These are phyloP conservation scores for Sesbania bispinosa DNA, from an alignment of 306 rosid species.

Conservation along the genomic window DNA sequence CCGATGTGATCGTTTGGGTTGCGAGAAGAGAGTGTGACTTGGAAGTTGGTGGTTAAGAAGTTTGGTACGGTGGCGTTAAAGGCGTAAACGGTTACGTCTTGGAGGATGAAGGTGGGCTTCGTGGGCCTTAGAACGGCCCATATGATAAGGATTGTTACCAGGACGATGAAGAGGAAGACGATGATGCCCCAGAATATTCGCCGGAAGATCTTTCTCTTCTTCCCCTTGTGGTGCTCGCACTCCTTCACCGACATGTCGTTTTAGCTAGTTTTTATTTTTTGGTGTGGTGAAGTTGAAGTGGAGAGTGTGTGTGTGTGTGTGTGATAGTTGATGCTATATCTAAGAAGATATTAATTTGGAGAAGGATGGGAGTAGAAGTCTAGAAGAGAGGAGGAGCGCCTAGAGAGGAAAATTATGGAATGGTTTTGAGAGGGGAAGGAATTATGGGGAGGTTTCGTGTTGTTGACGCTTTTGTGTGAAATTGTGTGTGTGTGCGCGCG, in stretches of 20 bases:
- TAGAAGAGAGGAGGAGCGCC: background rate
- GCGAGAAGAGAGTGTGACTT: constrained; percentile 66
- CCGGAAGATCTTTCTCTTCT: background rate
- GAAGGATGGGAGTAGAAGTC: background rate
- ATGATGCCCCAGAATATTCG: constrained; percentile 36
- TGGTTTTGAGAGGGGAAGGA: background rate
- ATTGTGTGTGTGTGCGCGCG: background rate
- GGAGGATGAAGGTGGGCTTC: constrained; percentile 73
- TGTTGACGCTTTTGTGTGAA: background rate
- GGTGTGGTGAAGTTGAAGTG: background rate
- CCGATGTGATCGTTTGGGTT: constrained; percentile 86
- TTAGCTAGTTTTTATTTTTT: too few species aligned
- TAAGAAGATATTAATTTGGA: background rate
- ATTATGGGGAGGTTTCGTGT: constrained; percentile 30
- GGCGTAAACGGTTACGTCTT: constrained; percentile 82
- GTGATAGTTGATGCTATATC: background rate
- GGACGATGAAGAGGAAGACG: constrained; percentile 51
- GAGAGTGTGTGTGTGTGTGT: background rate
- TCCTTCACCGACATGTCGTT: constrained; percentile 47
- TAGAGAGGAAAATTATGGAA: background rate
- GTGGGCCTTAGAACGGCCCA: constrained; percentile 79
- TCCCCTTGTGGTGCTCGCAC: constrained; percentile 53
- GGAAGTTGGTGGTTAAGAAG: constrained; percentile 68
- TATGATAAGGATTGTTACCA: constrained; percentile 52
- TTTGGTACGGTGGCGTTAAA: constrained; percentile 75